phyloP scores from a whole-genome alignment of 192 early-diverging fungal species.

The Neocallimastix lanati region DNA sequence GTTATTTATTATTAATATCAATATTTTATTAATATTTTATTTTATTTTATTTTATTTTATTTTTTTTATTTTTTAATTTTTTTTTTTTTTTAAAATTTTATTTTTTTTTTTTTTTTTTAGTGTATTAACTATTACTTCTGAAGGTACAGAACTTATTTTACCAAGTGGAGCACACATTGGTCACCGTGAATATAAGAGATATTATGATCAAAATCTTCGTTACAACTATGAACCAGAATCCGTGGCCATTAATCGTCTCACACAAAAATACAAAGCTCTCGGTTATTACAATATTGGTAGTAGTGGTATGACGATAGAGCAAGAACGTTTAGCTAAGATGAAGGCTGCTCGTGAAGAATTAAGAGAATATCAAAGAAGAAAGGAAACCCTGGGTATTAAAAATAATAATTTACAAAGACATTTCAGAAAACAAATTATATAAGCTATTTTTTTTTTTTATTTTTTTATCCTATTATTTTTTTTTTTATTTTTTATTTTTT shows the following conservation, averaged over 20 bases:
- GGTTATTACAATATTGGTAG: slow-evolving; percentile 5
- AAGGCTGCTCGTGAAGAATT: slow-evolving; percentile 17
- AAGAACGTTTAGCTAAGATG: slow-evolving; percentile 19
- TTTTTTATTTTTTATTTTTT: no score
- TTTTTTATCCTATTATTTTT: no score
- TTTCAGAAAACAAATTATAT: slow-evolving; percentile 67
- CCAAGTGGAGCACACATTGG: slow-evolving; percentile 68
- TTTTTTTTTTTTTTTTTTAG: neutral
- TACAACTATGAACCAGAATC: slow-evolving; percentile 23
- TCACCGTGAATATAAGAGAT: slow-evolving; percentile 56
- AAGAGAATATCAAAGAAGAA: slow-evolving; percentile 37
- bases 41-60: no score
- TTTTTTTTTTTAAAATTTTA: neutral
- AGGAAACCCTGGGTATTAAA: slow-evolving; percentile 16
- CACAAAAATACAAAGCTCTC: neutral
- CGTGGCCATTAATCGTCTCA: slow-evolving; percentile 4
- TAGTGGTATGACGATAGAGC: slow-evolving; percentile 11
- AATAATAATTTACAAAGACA: slow-evolving; percentile 71
- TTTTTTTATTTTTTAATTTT: neutral
- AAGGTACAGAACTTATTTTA: slow-evolving; percentile 71
- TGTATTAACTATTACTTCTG: slow-evolving; percentile 35
- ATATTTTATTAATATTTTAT: no score
- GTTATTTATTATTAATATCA: no score
- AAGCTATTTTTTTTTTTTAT: neutral
- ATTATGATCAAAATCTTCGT: slow-evolving; percentile 59